phyloP scores from a whole-genome alignment of 2,329 filamentous ascomycete species.

The Chaetothyriales sp. region DNA sequence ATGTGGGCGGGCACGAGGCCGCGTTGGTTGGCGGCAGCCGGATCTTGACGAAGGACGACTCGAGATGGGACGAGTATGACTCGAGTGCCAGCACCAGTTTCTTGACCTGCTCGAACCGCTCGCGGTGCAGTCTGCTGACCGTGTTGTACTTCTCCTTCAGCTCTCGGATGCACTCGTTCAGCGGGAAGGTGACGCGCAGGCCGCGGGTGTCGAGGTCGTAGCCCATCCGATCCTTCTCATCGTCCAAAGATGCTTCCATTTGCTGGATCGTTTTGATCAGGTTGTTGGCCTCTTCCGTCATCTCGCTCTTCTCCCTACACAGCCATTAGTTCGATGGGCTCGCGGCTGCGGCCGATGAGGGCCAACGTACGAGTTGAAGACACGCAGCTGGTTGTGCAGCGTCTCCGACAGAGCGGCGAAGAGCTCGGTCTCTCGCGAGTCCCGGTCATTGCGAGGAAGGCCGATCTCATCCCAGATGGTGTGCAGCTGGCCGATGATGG shows the following conservation, averaged over 20 bases:
- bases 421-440: constrained; percentile 80
- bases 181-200: constrained; percentile 66
- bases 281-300: constrained; percentile 78
- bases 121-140: constrained; percentile 68
- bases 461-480: constrained; percentile 96
- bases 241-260: constrained; percentile 83
- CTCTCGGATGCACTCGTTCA: constrained; percentile 62
- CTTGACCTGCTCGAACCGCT: constrained; percentile 89
- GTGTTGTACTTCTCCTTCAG: constrained; percentile 78
- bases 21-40: constrained; percentile 71
- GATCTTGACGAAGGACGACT: constrained; percentile 74
- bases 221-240: constrained; percentile 51
- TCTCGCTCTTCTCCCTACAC: constrained; percentile 65
- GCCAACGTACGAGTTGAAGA: constrained; percentile 52
- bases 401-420: constrained; percentile 86
- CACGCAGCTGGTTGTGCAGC: constrained; percentile 73
- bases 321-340: constrained; percentile 6
- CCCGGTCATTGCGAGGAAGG: constrained; percentile 83
- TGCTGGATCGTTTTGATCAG: constrained; percentile 78
- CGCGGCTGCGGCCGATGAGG: constrained; percentile 1
- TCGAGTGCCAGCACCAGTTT: constrained; percentile 89
- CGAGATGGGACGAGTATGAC: constrained; percentile 92
- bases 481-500: constrained; percentile 84
- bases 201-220: constrained; percentile 54
- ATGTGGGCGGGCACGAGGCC: constrained; percentile 62